Evolutionary conservation across 129 eudicot genomes (phyloP).

Genomic region (Sambucus nigra): DNA sequence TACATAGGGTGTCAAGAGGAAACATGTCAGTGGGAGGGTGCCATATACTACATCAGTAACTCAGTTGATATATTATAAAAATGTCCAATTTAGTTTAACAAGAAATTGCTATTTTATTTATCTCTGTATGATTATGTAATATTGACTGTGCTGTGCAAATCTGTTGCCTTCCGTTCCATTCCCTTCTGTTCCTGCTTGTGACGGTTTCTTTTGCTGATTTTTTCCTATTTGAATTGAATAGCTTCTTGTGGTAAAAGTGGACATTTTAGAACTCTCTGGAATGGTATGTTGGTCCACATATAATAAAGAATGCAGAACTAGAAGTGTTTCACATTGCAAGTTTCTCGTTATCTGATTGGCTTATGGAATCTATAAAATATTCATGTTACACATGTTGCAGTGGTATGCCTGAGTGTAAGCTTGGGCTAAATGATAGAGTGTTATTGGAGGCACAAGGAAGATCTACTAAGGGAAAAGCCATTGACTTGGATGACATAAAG

Average conservation of each 20-base stretch:
- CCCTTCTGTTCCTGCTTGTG: background rate
- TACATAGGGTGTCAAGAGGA: no score
- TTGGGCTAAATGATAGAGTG: slow-evolving; percentile 92
- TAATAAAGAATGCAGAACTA: background rate
- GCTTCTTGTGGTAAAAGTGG: background rate
- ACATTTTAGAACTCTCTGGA: background rate
- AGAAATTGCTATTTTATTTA: background rate
- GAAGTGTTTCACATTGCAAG: background rate
- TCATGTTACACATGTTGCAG: slow-evolving; percentile 34
- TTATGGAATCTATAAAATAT: slow-evolving; percentile 3
- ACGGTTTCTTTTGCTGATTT: background rate
- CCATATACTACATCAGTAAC: background rate
- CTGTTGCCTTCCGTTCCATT: background rate
- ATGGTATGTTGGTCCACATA: background rate
- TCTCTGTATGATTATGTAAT: background rate
- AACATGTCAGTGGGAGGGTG: no score
- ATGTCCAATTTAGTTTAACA: background rate
- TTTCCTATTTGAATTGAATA: background rate
- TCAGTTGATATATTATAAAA: background rate
- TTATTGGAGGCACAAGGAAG: slow-evolving; percentile 94
- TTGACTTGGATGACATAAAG: slow-evolving; percentile 92
- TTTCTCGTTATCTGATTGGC: background rate
- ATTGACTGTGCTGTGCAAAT: no score
- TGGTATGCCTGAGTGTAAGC: slow-evolving; percentile 99
- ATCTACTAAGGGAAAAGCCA: slow-evolving; percentile 90